phyloP scores from a whole-genome alignment of 768 basidiomycete genomes.

The Suillus bovinus region DNA sequence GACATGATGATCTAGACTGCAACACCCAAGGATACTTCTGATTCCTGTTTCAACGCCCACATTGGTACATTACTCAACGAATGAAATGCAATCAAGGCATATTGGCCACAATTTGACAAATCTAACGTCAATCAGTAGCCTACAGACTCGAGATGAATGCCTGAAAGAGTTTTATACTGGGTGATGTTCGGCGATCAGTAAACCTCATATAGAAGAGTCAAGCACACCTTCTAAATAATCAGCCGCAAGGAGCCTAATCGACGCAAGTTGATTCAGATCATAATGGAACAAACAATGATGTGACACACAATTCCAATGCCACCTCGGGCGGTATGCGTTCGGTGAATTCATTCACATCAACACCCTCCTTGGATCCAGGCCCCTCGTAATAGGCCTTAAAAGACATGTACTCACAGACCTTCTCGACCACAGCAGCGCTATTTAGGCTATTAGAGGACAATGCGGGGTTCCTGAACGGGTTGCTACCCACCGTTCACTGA shows the following conservation, averaged over 20 bases:
- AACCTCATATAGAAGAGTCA: not conserved
- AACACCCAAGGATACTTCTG: not conserved
- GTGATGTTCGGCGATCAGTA: not conserved
- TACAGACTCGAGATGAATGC: constrained; percentile 1
- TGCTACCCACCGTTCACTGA: constrained; percentile 64
- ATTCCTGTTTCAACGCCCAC: not conserved
- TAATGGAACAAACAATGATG: not conserved
- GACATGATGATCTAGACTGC: constrained; percentile 1
- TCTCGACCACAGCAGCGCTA: constrained; percentile 77
- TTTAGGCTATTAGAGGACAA: not conserved
- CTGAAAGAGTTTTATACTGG: constrained; percentile 1
- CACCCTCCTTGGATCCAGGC: constrained; percentile 70
- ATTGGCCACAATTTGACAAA: not conserved
- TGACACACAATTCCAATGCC: constrained; percentile 77
- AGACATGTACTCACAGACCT: constrained; percentile 85
- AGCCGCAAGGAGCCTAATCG: constrained; percentile 54
- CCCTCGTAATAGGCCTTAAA: constrained; percentile 81
- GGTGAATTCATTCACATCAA: constrained; percentile 72
- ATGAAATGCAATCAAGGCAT: not conserved
- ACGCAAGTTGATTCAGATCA: constrained; percentile 4
- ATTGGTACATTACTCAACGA: not conserved
- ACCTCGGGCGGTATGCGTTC: constrained; percentile 88
- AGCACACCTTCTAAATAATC: constrained; percentile 65
- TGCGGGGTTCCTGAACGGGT: not conserved
- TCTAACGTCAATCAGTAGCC: not conserved